A percentile compares a stretch with the other conserved stretches of the same genome.
Evolutionary conservation across 2,329 filamentous ascomycete genomes (phyloP).

Genomic region (Ophiocordyceps robertsii): DNA sequence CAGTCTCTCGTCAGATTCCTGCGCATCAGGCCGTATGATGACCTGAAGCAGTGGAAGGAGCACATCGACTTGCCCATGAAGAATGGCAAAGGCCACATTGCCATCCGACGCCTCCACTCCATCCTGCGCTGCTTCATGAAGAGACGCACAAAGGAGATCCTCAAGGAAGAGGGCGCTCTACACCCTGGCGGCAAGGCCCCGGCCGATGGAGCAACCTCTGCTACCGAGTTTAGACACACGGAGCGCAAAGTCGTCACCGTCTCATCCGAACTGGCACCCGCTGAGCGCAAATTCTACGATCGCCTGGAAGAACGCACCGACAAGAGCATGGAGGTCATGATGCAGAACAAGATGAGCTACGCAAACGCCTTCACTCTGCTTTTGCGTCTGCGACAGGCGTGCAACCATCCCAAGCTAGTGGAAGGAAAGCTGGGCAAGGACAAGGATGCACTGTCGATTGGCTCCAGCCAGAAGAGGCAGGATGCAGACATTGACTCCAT

Average conservation of each 20-base stretch:
- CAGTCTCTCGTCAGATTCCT: constrained; percentile 90
- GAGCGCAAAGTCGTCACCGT: constrained; percentile 79
- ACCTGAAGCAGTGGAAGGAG: constrained; percentile 77
- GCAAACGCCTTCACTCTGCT: constrained; percentile 87
- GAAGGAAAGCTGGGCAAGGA: constrained; percentile 78
- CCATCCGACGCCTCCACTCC: constrained; percentile 73
- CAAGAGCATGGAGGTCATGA: constrained; percentile 76
- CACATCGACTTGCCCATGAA: constrained; percentile 86
- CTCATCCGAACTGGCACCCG: constrained; percentile 61
- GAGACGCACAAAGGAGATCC: constrained; percentile 91
- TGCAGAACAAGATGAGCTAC: constrained; percentile 73
- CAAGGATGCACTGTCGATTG: constrained; percentile 67
- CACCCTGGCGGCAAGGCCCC: constrained; percentile 58
- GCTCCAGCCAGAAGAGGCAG: constrained; percentile 36
- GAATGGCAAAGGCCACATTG: constrained; percentile 75
- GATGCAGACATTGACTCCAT: constrained; percentile 66
- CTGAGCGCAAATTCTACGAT: constrained; percentile 77
- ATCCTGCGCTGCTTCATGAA: constrained; percentile 95
- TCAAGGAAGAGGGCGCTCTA: constrained; percentile 74
- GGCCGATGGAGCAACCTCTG: constrained; percentile 34
- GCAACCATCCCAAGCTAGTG: constrained; percentile 84
- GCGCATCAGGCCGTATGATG: constrained; percentile 80
- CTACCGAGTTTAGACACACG: constrained; percentile 74
- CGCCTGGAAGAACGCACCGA: constrained; percentile 75
- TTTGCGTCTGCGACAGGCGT: constrained; percentile 81